phyloP scores from a whole-genome alignment of 768 basidiomycete genomes.

The Termitomyces sp. region DNA sequence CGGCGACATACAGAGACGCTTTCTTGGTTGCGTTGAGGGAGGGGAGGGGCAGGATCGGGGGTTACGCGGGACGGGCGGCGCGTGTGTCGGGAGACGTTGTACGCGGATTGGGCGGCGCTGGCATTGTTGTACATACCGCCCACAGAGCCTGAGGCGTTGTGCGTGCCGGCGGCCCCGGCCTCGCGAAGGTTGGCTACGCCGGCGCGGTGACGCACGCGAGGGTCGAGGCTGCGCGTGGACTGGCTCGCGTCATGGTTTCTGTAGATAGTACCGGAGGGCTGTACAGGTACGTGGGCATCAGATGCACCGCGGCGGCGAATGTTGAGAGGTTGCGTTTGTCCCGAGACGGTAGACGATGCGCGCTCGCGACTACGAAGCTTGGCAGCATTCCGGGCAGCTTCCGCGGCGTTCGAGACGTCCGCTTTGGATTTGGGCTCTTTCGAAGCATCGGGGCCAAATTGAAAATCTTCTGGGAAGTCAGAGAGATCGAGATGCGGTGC shows the following conservation, averaged over 20 bases:
- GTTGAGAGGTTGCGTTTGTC: constrained; percentile 1
- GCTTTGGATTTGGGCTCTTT: neutral
- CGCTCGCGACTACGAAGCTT: neutral
- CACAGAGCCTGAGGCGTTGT: neutral
- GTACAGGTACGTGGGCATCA: neutral
- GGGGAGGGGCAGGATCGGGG: neutral
- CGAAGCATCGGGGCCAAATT: neutral
- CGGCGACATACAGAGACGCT: constrained; percentile 6
- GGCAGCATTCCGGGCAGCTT: neutral
- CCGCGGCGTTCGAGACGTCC: neutral
- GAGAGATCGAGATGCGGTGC: neutral
- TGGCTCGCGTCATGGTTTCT: constrained; percentile 3
- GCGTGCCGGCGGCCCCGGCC: neutral
- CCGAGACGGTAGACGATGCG: neutral
- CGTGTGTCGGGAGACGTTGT: neutral
- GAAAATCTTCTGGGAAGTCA: neutral
- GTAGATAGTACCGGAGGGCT: neutral
- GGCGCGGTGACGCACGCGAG: constrained; percentile 6
- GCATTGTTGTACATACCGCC: constrained; percentile 3
- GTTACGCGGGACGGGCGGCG: neutral
- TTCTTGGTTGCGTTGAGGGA: neutral
- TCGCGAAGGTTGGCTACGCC: neutral
- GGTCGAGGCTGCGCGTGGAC: constrained; percentile 10
- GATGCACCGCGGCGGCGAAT: constrained; percentile 1
- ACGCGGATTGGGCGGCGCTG: constrained; percentile 1